These are phyloP conservation scores for Amphicarpaea edgeworthii DNA, from an alignment of 306 rosid genomes.

Conservation along the genomic window DNA sequence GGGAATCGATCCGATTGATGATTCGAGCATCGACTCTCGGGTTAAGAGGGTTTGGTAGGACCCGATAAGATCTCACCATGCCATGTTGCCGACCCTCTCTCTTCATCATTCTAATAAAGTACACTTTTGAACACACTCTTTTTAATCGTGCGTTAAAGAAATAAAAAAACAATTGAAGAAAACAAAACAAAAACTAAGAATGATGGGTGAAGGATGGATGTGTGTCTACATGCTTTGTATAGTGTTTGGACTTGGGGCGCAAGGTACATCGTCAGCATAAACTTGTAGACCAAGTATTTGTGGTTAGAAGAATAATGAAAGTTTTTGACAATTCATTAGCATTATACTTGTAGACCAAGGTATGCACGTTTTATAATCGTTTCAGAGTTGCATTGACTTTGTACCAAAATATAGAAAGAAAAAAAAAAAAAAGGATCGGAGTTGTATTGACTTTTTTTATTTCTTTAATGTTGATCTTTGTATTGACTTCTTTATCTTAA, in stretches of 20 bases:
- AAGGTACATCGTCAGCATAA: conserved; percentile 35
- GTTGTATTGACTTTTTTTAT: background rate
- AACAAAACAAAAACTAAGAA: too few relatives aligned
- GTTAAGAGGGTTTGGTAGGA: conserved; percentile 55
- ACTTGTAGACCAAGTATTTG: conserved; percentile 54
- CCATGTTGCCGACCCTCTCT: conserved; percentile 89
- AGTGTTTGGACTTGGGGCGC: conserved; percentile 55
- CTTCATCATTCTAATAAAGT: too few relatives aligned
- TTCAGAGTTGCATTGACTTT: background rate
- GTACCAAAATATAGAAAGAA: too few relatives aligned
- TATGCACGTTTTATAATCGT: background rate
- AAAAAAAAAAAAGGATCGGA: too few relatives aligned
- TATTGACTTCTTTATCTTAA: too few relatives aligned
- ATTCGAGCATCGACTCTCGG: conserved; percentile 56
- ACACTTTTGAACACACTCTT: too few relatives aligned
- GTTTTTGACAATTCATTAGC: conserved; percentile 33
- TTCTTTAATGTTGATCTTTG: background rate
- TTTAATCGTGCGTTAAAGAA: too few relatives aligned
- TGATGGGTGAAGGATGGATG: background rate
- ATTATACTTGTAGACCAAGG: too few relatives aligned
- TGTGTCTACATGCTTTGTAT: background rate
- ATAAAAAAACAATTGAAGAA: background rate
- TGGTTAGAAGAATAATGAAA: background rate
- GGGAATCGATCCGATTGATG: conserved; percentile 49
- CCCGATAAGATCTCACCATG: conserved; percentile 60